phyloP scores from a whole-genome alignment of 164 flowering plant genomes.

The Nymphaea thermarum region DNA sequence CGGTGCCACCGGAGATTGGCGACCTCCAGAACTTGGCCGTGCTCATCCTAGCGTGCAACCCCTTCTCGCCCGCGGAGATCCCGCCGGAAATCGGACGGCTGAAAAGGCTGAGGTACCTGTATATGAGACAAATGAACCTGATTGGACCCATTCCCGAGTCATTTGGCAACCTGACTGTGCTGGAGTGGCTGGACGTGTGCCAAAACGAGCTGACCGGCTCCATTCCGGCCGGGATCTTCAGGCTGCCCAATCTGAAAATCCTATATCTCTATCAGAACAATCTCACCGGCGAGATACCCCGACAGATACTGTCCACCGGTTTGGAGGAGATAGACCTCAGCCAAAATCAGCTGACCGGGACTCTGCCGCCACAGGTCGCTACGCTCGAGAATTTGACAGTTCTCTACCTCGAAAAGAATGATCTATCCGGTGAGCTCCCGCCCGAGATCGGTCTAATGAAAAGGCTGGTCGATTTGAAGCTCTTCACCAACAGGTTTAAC shows the following conservation, averaged over 20 bases:
- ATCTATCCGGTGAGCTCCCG: constrained; percentile 39
- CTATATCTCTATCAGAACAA: constrained; percentile 33
- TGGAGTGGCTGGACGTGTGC: constrained; percentile 41
- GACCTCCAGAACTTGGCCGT: constrained; percentile 36
- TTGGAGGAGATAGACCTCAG: constrained; percentile 40
- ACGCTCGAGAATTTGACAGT: constrained; percentile 22
- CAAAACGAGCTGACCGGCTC: constrained; percentile 33
- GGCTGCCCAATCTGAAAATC: constrained; percentile 31
- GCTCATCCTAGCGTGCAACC: constrained; percentile 25
- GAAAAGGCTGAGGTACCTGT: constrained; percentile 31
- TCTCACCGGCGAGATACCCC: constrained; percentile 54
- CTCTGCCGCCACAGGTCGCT: constrained; percentile 48
- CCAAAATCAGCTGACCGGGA: constrained; percentile 45
- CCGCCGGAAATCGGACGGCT: constrained; percentile 38
- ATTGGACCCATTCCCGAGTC: constrained; percentile 52
- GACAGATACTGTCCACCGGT: constrained; percentile 17
- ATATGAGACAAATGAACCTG: constrained; percentile 29
- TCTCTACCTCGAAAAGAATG: constrained; percentile 28
- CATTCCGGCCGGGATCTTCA: constrained; percentile 43
- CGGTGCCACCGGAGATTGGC: constrained; percentile 48
- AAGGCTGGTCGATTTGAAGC: constrained; percentile 12
- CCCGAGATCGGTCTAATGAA: constrained; percentile 19
- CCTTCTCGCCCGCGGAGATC: constrained; percentile 23
- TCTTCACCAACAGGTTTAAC: constrained; percentile 27
- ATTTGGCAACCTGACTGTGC: constrained; percentile 20